Evolutionary conservation across 2,329 filamentous ascomycete genomes (phyloP).

Genomic region (Beauveria varroae): DNA sequence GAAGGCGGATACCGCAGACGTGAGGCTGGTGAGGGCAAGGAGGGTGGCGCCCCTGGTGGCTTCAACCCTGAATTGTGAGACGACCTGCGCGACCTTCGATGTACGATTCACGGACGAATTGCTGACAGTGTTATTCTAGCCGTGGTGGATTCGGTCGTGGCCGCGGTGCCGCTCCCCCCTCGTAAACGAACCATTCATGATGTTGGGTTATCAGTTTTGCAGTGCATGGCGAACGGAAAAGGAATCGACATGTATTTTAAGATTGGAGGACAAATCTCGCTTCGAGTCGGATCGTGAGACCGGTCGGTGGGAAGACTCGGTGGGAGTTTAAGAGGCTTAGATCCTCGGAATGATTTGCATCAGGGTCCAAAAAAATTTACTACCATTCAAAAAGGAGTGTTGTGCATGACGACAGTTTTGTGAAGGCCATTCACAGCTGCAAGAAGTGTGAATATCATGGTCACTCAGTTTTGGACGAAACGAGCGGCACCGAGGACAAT

Average conservation of each 20-base stretch:
- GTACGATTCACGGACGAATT: conserved; percentile 12
- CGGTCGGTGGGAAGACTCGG: conserved; percentile 33
- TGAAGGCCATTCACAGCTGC: not conserved
- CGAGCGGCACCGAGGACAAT: not conserved
- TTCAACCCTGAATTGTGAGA: conserved; percentile 85
- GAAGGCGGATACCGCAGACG: conserved; percentile 90
- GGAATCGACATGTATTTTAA: conserved; percentile 42
- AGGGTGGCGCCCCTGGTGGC: conserved; percentile 84
- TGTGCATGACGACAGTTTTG: conserved; percentile 6
- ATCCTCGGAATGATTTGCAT: conserved; percentile 44
- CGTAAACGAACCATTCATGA: conserved; percentile 42
- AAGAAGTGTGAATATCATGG: not conserved
- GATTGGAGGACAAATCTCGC: conserved; percentile 33
- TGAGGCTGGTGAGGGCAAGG: conserved; percentile 79
- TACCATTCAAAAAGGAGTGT: conserved; percentile 11
- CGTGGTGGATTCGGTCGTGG: conserved; percentile 87
- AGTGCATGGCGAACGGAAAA: conserved; percentile 35
- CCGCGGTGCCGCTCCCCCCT: conserved; percentile 67
- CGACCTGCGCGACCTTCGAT: conserved; percentile 12
- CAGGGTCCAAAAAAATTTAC: conserved; percentile 32
- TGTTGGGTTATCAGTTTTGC: conserved; percentile 35
- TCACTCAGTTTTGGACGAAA: not conserved
- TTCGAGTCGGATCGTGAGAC: conserved; percentile 33
- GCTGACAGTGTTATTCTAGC: conserved; percentile 40
- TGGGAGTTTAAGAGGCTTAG: conserved; percentile 40